Base-by-base conservation (phyloP, 2,329 filamentous ascomycete genomes). In the Penicillium sp. region DNA sequence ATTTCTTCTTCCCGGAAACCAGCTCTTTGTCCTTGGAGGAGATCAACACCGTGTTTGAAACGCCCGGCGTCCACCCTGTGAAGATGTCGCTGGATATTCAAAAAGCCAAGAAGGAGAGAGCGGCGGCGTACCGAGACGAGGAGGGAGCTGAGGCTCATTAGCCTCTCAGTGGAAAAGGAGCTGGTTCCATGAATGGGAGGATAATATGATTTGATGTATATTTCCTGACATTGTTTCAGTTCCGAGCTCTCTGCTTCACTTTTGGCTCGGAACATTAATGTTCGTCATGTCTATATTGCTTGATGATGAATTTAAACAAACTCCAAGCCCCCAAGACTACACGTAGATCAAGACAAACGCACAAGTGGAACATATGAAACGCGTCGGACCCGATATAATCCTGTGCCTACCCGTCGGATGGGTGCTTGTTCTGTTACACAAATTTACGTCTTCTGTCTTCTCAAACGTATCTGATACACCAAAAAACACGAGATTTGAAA, bases 41-140 rank as follows among this genome's bases (percentile, higher is more conserved):
- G 67, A 84, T 84, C 47, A 81, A 84, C 59, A 78, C 78, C 40
- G 81, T 85, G 51, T 85, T 85, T 55, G 81, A 78, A 59, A 78
- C 75, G 0, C 69, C 70, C 4, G 75, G 73, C 7, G 69, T 76
- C 14, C 55, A 62, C 39, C 75, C 75, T 7, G 76, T 78, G 2
- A 76, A 76, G 66, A 77, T 78, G 73, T 74, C 67, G 9, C 53
- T 71, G 57, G 66, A 75, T 59, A 73, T 76, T 18, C 67, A 75
- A 52, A 72, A 69, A 48, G 73, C 74, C 16, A 75, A 74, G 64
- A 72, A 67, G 51, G 68, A 69, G 50, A 68, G 65, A 55, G 51
- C 39, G 2, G 54, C 57, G 11, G 61, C 66, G 23, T 49, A 57
- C 38, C 54, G 59, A 19, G 59, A 65, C 23, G 61, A 65, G 27